Base-by-base conservation (phyloP, 1,284 basidiomycete species). In the Psilocybe mexicana region DNA sequence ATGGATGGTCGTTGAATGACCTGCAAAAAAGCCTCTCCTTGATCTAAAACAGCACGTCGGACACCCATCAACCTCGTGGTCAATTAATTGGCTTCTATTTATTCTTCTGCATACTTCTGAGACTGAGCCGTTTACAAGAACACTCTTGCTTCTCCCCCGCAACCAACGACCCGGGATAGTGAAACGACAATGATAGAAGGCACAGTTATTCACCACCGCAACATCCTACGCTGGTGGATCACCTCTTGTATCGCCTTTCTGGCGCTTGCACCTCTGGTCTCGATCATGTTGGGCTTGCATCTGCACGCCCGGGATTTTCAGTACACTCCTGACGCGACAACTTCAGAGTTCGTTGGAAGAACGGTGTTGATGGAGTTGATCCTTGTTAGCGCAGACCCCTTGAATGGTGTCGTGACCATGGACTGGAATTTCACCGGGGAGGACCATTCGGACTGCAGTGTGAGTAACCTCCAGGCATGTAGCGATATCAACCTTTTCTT, bases 401-500 rank as follows among this genome's bases (percentile, higher is more conserved):
- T 55, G 28, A 26, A n/a, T 11, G 61, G 58, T 3, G 55, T 56
- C 1, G 59, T 69, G 62, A 64, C 55, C 26, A 49, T 69, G 45
- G 65, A 68, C 46, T 69, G 65, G 65, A 63, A 49, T 11, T 56
- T 69, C 5, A 25, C 63, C 11, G 59, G 53, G 0, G 65, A 68
- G 36, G 43, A 33, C 8, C 59, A 67, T 12, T 64, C 65, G 1
- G 24, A 28, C n/a, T 69, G 65, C 43, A 44, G 58, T 45, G 11
- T 50, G 8, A 55, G 38, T 3, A 57, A 63, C 36, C 44, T 64
- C 25, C 33, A 53, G 26, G 50, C 60, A 6, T 69, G 68, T 43
- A 64, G 54, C 7, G 62, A 63, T 43, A 55, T 68, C 38, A 55
- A 69, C 44, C 58, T 69, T 2, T 67, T 63, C 38, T 66, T 67